These are phyloP conservation scores for Acer yangbiense DNA, from an alignment of 345 rosid genomes.

Conservation along the genomic window DNA sequence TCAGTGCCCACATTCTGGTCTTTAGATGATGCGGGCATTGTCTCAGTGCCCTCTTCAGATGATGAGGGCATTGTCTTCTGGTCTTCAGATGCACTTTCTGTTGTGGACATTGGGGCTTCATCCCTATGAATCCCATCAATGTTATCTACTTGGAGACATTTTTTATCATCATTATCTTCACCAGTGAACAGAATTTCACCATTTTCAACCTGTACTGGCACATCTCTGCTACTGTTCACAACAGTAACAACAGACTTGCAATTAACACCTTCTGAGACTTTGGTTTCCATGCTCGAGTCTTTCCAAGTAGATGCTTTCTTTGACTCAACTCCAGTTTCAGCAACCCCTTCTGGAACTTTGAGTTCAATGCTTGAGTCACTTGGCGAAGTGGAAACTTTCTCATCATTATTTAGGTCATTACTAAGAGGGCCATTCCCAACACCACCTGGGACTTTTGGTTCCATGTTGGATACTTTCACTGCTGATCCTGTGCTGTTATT, in stretches of 20 bases:
- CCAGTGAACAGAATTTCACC: conserved; percentile 21
- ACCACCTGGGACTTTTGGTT: background rate
- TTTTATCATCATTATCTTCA: conserved; percentile 14
- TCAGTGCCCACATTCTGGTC: too few species aligned
- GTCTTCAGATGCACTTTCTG: conserved; percentile 25
- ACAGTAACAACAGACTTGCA: background rate
- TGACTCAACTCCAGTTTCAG: too few species aligned
- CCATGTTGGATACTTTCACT: background rate
- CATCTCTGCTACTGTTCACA: background rate
- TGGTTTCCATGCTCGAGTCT: conserved; percentile 11
- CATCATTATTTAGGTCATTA: conserved; percentile 18
- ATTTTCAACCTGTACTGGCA: background rate
- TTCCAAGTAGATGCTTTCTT: background rate
- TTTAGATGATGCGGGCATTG: too few species aligned
- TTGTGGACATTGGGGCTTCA: conserved; percentile 21
- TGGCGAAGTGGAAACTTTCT: conserved; percentile 21
- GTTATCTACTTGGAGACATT: conserved; percentile 21
- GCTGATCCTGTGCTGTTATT: too few species aligned
- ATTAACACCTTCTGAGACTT: conserved; percentile 7
- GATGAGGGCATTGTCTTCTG: background rate
- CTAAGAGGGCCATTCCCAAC: background rate
- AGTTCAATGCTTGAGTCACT: background rate
- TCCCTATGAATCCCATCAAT: conserved; percentile 26
- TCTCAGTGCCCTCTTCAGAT: too few species aligned
- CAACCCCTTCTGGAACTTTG: background rate